Evolutionary conservation across 108 stramenopile species (phyloP), one percentile per base, ranked within the genome.

Genomic region (Discostella pseudostelligera): DNA sequence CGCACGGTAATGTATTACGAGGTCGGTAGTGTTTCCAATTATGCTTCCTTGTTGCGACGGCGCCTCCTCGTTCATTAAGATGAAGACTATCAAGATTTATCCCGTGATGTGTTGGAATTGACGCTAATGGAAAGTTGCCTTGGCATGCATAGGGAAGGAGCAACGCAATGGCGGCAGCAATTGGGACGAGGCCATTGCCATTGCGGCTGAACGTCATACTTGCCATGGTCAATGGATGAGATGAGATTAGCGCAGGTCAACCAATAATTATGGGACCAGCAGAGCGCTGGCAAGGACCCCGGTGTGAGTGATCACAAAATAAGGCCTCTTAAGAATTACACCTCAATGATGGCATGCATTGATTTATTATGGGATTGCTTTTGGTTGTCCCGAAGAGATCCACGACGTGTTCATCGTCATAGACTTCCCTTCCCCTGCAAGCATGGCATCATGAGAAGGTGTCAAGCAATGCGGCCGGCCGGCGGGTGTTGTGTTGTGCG

Each of bases 21-120:
- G 39, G 21, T 11, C 47, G 45, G 17, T 47, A 21, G 37, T 36
- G 39, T 39, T 54, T 65, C 63, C 50, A 65, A 26, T 43, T 24
- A 20, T 43, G 51, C 46, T 49, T 56, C 36, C 26, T 49, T 43
- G 66, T 76, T 44, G 59, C 46, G n/a, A 61, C 61, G 19, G 60
- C 67, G 35, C 64, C 72, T 21, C 72, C 74, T 48, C 74, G 57
- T 49, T 65, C 62, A 32, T 67, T 76, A 0, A 76, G 37, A 56
- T 76, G 67, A 45, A 68, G 55, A 25, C 53, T 62, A 17, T 55
- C 67, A 20, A n/a, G 35, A 45, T 76, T 54, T 55, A 68, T 68
- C 17, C 66, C 74, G 59, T 64, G 74, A 55, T 75, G 61, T 22
- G 74, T 67, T 29, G 66, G 56, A 35, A 76, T 68, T 21, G 74